phyloP scores from a whole-genome alignment of 495 filamentous ascomycete genomes.

The Talaromyces thailandensis region DNA sequence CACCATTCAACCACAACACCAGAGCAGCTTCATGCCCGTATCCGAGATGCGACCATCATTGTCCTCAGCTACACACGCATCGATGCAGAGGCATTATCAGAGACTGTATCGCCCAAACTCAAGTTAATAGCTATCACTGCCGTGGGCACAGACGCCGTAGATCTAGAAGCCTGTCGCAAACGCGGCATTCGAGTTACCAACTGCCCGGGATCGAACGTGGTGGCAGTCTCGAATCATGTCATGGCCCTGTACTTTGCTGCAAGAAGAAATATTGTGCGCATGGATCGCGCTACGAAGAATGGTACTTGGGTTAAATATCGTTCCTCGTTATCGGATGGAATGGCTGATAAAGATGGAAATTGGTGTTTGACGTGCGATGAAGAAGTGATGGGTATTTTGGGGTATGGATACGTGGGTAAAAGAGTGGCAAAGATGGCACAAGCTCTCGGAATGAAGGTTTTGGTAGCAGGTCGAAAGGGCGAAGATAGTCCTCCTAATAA shows the following conservation, averaged over 20 bases:
- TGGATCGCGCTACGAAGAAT: slow-evolving; percentile 28
- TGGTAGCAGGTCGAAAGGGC: slow-evolving; percentile 33
- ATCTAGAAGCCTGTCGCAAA: slow-evolving; percentile 38
- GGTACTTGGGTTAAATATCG: slow-evolving; percentile 17
- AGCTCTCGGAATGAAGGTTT: slow-evolving; percentile 23
- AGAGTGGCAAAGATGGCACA: slow-evolving; percentile 19
- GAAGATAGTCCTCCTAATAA: slow-evolving; percentile 8
- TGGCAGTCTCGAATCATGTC: slow-evolving; percentile 45
- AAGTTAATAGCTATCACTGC: slow-evolving; percentile 43
- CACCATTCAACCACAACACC: slow-evolving; percentile 19
- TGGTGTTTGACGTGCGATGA: slow-evolving; percentile 18
- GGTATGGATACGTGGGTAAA: slow-evolving; percentile 22
- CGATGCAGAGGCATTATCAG: slow-evolving; percentile 26
- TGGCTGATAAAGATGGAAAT: background rate
- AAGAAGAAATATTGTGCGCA: slow-evolving; percentile 34
- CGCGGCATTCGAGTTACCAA: slow-evolving; percentile 40
- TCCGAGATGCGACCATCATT: slow-evolving; percentile 41
- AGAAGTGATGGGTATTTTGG: slow-evolving; percentile 23
- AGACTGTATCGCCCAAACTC: slow-evolving; percentile 24
- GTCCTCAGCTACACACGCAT: slow-evolving; percentile 32
- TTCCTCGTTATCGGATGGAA: slow-evolving; percentile 7
- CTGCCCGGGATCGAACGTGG: slow-evolving; percentile 40
- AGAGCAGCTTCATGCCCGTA: slow-evolving; percentile 29
- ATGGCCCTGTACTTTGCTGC: slow-evolving; percentile 45
- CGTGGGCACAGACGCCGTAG: slow-evolving; percentile 44